Evolutionary conservation across 2,329 filamentous ascomycete genomes (phyloP), one percentile per base, ranked within the genome.

Genomic region (Myriangium duriaei): DNA sequence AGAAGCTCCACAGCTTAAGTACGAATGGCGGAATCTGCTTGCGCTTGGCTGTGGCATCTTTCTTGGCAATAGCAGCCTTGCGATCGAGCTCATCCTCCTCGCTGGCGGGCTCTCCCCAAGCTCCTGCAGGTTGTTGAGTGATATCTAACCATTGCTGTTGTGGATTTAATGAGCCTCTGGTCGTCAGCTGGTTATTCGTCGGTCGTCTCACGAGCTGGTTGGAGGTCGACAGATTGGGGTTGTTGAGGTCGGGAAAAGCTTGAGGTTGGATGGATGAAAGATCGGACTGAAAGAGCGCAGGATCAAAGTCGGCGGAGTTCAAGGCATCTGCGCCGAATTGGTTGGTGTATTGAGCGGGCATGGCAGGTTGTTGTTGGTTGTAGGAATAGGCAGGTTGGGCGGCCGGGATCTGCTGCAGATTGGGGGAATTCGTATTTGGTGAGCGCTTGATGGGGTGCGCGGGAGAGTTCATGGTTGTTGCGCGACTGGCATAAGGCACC

Each of bases 1-100:
- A 71, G 53, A 96, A 98, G 57, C 91, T 96, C 51, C 31, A 36
- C 39, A 98, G 64, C 57, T 98, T 98, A 59, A 95, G 87, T 30
- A 98, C 87, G 65, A 98, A 98, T 0, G 91, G 88, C 1, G 91
- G 88, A 9, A 98, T 96, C 53, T 92, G 83, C 61, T 96, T 96
- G 51, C 87, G 71, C 60, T 94, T 96, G 11, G 79, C 72, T 56
- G 87, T 81, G 1, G 87, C 80, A 42, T 96, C 91, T 54, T 79
- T 76, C 65, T 92, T 94, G 6, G 86, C 86, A 44, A 81, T 67
- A 46, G 79, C 70, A 14, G 86, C 87, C 60, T 77, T 77, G 55
- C 81, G 76, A 54, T 93, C 85, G 43, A 95, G 63, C 39, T 81
- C 69, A 45, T 87, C 81, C 42, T 92, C 71, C 47, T 77, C 84